Evolutionary conservation across 176 grass and related monocot species (phyloP), one percentile per base, ranked within the genome.

Genomic region (Elaeis guineensis): DNA sequence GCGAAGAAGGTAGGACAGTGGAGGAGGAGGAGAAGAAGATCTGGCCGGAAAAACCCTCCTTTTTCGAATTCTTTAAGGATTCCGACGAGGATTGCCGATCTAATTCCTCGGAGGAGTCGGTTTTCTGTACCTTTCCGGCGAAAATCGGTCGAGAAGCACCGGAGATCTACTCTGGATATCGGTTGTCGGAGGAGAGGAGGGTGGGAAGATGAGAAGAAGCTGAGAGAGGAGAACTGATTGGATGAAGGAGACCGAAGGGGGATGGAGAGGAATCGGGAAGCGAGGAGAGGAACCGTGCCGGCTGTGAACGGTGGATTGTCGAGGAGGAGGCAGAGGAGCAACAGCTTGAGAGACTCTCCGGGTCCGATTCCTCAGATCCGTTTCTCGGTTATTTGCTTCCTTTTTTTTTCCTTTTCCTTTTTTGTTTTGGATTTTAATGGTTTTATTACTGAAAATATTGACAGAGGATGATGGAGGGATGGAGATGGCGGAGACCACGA

Each of bases 381-480:
- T 35, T 1, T 35, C 32, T 61, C 16, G 28, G 6, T 30, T 60
- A 6, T n/a, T n/a, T 32, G 17, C 5, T 60, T 16, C 28, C 17
- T 6, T 59, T 15, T 17, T n/a, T 7, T 59, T 22, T 22, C 2
- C 17, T 29, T 16, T 32, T 4, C 17, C 11, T 14, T 6, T 29
- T 32, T 17, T 23, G 23, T 61, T 35, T 9, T 35, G 32, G 58
- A 17, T 7, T 61, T 61, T 35, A 30, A 61, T 26, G 23, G 25
- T 17, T 61, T 61, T 61, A 15, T 35, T 17, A 6, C 5, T 35
- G 32, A 35, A 35, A 35, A 35, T 61, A 17, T 61, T 15, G 1
- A 30, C 58, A 61, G 58, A 61, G 5, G 58, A 25, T 17, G 58
- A 61, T 61, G 58, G 58, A 61, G 58, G 58, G 58, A 61, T 61